These are phyloP conservation scores for Debaryomyces sp. DNA, from an alignment of 1,139 yeast genomes.

Conservation along the genomic window DNA sequence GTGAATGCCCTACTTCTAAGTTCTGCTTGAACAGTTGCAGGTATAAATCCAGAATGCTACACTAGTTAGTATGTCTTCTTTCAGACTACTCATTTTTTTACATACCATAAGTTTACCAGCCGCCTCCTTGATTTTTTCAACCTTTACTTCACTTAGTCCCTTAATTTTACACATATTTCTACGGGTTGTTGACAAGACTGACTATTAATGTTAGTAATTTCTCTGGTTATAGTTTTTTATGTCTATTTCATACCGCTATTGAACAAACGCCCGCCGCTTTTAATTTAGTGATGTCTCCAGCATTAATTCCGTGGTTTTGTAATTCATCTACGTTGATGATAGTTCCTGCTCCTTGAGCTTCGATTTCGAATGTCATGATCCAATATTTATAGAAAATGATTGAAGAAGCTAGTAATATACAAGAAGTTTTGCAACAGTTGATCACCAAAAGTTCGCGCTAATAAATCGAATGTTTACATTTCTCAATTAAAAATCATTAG, in stretches of 20 bases:
- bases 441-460: not conserved
- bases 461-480: not conserved
- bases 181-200: slow-evolving; percentile 56
- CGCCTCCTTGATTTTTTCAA: slow-evolving; percentile 65
- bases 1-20: slow-evolving; percentile 48
- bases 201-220: slow-evolving; percentile 26
- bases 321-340: slow-evolving; percentile 54
- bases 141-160: slow-evolving; percentile 60
- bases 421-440: slow-evolving; percentile 4
- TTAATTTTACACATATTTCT: slow-evolving; percentile 54
- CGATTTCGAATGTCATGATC: slow-evolving; percentile 12
- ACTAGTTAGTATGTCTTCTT: slow-evolving; percentile 6
- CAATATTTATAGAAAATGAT: not conserved
- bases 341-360: slow-evolving; percentile 12
- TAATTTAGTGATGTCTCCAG: slow-evolving; percentile 57
- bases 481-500: not conserved
- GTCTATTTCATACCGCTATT: slow-evolving; percentile 41
- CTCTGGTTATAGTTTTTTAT: not conserved
- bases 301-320: slow-evolving; percentile 60
- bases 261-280: slow-evolving; percentile 57
- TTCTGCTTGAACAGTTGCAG: slow-evolving; percentile 56
- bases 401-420: not conserved
- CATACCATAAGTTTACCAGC: slow-evolving; percentile 47
- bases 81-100: not conserved
- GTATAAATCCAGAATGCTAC: slow-evolving; percentile 49